Base-by-base conservation (phyloP, 768 basidiomycete species). In the Boletus fagicola region DNA sequence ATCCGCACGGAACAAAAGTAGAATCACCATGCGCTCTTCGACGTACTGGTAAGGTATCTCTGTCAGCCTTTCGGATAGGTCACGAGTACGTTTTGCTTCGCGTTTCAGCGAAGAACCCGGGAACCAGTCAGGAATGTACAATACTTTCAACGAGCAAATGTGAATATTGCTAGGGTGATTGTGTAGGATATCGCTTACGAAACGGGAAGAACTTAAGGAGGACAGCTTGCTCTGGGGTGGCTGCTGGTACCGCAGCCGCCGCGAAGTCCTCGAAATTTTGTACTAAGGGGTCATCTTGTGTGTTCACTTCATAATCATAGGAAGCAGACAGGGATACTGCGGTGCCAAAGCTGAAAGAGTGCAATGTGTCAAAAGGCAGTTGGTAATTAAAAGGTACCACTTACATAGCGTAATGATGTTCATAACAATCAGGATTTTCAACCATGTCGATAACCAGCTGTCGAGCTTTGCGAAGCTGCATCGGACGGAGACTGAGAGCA, bases 41-140 rank as follows among this genome's bases (percentile, higher is more conserved):
- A 35, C 45, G 12, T 53, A 36, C 24, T 45, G 43, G 24, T 45
- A 53, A 12, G 52, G 52, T 2, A 26, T 28, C 4, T 57, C 51
- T n/a, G 12, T 47, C n/a, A 31, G 30, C 12, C 13, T 20, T 31
- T n/a, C 18, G 3, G 46, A 47, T 20, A 47, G 30, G n/a, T 47
- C n/a, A 10, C 30, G 46, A 20, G 30, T 18, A 10, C 30, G 30
- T 31, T 35, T 40, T 24, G 56, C 59, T 26, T 58, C 50, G 13
- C 22, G 49, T 45, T 58, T 53, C 12, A 57, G 18, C 18, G 28
- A 54, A 10, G 49, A 54, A 3, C 53, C 57, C 1, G 28, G 48
- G 28, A 45, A 26, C 67, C 63, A 68, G 10, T 64, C 57, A 0
- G 68, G 69, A 11, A 68, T 10, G 30, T 63, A 33, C 51, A 65